phyloP scores from a whole-genome alignment of 352 stramenopile genomes.

The Thalassiosira allenii region DNA sequence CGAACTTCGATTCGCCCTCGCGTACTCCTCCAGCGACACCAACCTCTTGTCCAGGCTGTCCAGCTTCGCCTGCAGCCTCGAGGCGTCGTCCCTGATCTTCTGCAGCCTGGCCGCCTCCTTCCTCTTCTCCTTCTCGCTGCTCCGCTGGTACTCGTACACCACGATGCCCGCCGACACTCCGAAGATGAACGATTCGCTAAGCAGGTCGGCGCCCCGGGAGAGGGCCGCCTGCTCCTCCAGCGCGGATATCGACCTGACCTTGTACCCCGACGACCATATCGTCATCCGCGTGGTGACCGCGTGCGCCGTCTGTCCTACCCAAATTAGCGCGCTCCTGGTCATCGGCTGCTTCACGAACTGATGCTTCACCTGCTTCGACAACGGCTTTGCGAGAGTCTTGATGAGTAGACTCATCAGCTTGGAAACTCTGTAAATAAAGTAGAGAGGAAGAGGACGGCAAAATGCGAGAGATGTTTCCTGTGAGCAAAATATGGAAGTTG shows the following conservation, averaged over 20 bases:
- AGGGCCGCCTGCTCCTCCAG: conserved; percentile 78
- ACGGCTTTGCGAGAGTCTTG: conserved; percentile 81
- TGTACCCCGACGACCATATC: conserved; percentile 84
- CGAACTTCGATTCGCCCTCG: conserved; percentile 60
- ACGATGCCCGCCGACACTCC: conserved; percentile 61
- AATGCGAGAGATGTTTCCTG: neutral
- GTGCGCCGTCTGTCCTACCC: conserved; percentile 76
- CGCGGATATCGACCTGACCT: conserved; percentile 72
- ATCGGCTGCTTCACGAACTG: conserved; percentile 62
- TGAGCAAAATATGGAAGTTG: too few relatives aligned
- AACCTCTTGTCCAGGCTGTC: conserved; percentile 72
- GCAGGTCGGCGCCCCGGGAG: conserved; percentile 76
- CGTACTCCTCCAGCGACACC: conserved; percentile 77
- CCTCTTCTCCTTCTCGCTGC: conserved; percentile 60
- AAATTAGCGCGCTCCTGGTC: conserved; percentile 69
- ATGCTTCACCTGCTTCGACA: conserved; percentile 83
- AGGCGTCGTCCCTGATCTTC: conserved; percentile 59
- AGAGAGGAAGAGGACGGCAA: neutral
- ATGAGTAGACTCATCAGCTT: conserved; percentile 69
- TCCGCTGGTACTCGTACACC: conserved; percentile 80
- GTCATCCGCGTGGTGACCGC: conserved; percentile 77
- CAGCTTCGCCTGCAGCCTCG: conserved; percentile 76
- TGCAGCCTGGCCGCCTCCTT: conserved; percentile 67
- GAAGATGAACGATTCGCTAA: conserved; percentile 83
- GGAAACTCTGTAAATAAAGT: conserved; percentile 41